Evolutionary conservation across 2,329 filamentous ascomycete genomes (phyloP), one percentile per base, ranked within the genome.

Genomic region (Botrytis byssoidea): DNA sequence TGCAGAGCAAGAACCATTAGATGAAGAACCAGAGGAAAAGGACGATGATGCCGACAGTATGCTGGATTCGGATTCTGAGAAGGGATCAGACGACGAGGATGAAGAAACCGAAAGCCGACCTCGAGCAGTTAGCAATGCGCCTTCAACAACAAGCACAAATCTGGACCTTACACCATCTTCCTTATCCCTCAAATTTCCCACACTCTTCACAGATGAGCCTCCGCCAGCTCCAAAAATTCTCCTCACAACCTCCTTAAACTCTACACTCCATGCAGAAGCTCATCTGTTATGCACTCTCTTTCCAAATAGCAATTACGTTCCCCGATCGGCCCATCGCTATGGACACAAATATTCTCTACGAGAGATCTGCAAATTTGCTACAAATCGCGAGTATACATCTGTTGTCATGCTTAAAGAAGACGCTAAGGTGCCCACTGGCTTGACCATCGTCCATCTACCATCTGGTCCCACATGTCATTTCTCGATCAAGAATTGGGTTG

Each of bases 381-480:
- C 89, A 22, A 94, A 95, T 79, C 88, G 94, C 64, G 90, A 92
- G 59, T 98, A 93, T 84, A 97, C 94, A 0, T 89, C 94, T 37
- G 86, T 99, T 4, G 85, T 98, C 2, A 89, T 99, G 25, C 85
- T 98, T 25, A 93, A 94, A 80, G 95, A 99, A 83, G 94, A 98
- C 81, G 88, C 90, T 77, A 99, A 99, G 84, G 90, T 88, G 79
- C 92, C 94, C 0, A 91, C 90, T 22, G 94, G 93, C 0, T 83
- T 98, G 40, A 94, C 94, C 44, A 88, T 98, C 25, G 90, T 97
- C 6, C 92, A 97, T 80, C 86, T 98, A 1, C 94, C 96, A 0
- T 81, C 87, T 0, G 95, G 96, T 0, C 95, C 96, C 1, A 97
- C 95, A 65, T 96, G 98, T 82, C 95, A 97, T 81, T 98, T 98